Base-by-base conservation (phyloP, 805 yeast species). In the Saccharomycodes ludwigii region DNA sequence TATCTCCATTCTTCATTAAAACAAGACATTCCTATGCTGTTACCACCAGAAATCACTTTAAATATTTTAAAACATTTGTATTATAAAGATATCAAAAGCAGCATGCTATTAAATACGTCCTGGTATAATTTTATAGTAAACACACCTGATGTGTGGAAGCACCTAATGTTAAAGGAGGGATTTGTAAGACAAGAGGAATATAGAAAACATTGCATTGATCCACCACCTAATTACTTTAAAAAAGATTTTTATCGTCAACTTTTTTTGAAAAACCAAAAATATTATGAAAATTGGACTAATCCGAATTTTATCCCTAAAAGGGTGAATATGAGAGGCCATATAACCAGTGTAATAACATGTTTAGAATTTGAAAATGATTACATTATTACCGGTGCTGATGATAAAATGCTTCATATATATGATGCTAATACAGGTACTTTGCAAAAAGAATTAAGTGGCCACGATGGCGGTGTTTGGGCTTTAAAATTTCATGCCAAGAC, bases 391-490 rank as follows among this genome's bases (percentile, higher is more conserved):
- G 95, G 95, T 19, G 85, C 94, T 2, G 96, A 86, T 46, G 95
- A 84, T 41, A 72, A 71, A 39, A 69, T 73, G 50, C 82, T 91
- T 39, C 76, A 82, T 40, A 75, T 91, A 6, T 84, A 82, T 54
- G 77, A 78, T 41, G 74, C 95, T 1, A 60, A 65, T 19, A 72
- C 80, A 1, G 96, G 96, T 4, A 58, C 60, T 25, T 61, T 77
- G 31, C 46, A 75, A 6, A 61, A 68, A 25, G 73, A 74, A 5
- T 63, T 91, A 27, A 63, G 66, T 26, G 96, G 95, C 6, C 98
- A 91, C 50, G 94, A 80, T 33, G 98, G 98, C 27, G 98, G 98
- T 24, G 98, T 91, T 4, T 91, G 98, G 98, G 97, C 98, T 1
- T 65, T 91, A 51, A 84, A 88, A 55, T 86, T 85, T 49, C 65